phyloP scores from a whole-genome alignment of 306 rosid genomes.

The Dalbergia oliveri region DNA sequence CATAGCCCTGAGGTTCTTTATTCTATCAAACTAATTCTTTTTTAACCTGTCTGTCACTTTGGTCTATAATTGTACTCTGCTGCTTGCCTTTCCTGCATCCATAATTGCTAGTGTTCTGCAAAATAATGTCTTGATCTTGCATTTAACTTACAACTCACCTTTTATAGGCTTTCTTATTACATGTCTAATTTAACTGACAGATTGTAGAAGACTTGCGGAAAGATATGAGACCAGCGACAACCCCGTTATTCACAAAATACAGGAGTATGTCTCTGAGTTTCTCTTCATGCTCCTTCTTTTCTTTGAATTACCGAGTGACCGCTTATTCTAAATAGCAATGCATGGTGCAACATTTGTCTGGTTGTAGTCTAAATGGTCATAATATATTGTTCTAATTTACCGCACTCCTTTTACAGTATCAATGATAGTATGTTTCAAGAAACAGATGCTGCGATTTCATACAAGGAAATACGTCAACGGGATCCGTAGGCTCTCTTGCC shows the following conservation, averaged over 20 bases:
- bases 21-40: slow-evolving; percentile 13
- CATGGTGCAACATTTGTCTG: slow-evolving; percentile 34
- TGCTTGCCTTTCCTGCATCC: slow-evolving; percentile 25
- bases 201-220: slow-evolving; percentile 85
- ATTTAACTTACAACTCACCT: slow-evolving; percentile 17
- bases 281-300: slow-evolving; percentile 21
- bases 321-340: slow-evolving; percentile 25
- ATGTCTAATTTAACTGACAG: slow-evolving; percentile 63
- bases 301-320: slow-evolving; percentile 20
- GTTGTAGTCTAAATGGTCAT: slow-evolving; percentile 25
- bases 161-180: slow-evolving; percentile 38
- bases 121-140: slow-evolving; percentile 1
- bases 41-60: slow-evolving; percentile 12
- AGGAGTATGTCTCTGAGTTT: slow-evolving; percentile 66
- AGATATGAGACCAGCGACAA: slow-evolving; percentile 81
- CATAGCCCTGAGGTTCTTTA: slow-evolving; percentile 23
- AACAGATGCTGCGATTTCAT: slow-evolving; percentile 84
- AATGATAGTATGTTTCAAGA: slow-evolving; percentile 89
- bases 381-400: slow-evolving; percentile 40
- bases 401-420: slow-evolving; percentile 62
- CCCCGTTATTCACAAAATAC: slow-evolving; percentile 84
- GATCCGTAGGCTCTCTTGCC: slow-evolving; percentile 76
- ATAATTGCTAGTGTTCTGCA: slow-evolving; percentile 20
- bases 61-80: slow-evolving; percentile 23
- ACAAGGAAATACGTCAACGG: slow-evolving; percentile 86